phyloP scores from a whole-genome alignment of 768 basidiomycete species.

The Lactarius psammicola region DNA sequence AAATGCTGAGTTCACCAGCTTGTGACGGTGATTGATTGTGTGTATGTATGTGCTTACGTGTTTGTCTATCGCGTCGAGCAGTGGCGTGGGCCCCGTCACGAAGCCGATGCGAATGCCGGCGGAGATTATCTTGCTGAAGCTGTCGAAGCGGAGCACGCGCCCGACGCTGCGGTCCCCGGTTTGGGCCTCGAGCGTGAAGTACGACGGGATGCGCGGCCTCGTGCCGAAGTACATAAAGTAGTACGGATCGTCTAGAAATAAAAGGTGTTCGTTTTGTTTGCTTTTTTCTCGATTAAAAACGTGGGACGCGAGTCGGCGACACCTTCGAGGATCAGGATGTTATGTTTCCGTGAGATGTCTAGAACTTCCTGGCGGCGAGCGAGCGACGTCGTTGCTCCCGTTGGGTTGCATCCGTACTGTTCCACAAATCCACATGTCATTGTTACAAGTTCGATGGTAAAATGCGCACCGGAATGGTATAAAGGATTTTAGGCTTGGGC shows the following conservation, averaged over 20 bases:
- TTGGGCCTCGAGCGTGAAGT: constrained; percentile 75
- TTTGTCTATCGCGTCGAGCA: constrained; percentile 68
- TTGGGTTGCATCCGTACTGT: constrained; percentile 85
- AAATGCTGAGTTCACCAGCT: neutral
- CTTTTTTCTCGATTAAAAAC: neutral
- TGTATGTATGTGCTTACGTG: constrained; percentile 47
- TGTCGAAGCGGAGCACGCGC: constrained; percentile 85
- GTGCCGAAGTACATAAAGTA: constrained; percentile 74
- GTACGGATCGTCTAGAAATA: constrained; percentile 69
- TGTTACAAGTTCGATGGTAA: constrained; percentile 9
- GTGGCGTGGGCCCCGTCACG: constrained; percentile 65
- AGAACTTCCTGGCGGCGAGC: constrained; percentile 72
- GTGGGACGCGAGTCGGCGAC: constrained; percentile 18
- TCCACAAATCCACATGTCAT: neutral
- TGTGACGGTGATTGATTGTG: too few relatives aligned
- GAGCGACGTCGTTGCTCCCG: constrained; percentile 71
- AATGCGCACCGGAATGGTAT: constrained; percentile 64
- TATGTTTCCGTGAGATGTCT: constrained; percentile 64
- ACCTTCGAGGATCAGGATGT: constrained; percentile 87
- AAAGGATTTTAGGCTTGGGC: constrained; percentile 73
- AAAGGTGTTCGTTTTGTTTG: neutral
- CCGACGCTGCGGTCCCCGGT: constrained; percentile 56
- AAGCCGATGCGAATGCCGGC: constrained; percentile 82
- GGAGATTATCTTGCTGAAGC: constrained; percentile 79
- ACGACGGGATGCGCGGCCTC: constrained; percentile 63